Conservation (phyloP, 2,329 filamentous ascomycete genomes). For the Diaporthe eres region DNA sequence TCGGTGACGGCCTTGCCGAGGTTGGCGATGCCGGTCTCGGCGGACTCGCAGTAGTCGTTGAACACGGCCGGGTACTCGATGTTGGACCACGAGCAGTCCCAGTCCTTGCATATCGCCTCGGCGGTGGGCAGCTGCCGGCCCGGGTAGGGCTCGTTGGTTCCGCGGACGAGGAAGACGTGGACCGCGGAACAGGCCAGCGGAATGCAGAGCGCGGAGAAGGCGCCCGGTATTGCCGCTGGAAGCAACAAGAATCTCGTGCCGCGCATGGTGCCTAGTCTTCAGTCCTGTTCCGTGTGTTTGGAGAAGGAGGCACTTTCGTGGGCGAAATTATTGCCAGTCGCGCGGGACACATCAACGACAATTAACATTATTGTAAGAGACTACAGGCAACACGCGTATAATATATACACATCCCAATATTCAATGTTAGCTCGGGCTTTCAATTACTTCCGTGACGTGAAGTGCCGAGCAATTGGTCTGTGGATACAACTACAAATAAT, state of each 20-base stretch:
- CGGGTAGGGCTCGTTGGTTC: constrained; percentile 35
- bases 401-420: not conserved
- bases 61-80: constrained; percentile 33
- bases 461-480: constrained; percentile 7
- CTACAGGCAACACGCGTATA: not conserved
- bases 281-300: not conserved
- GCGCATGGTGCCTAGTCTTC: not conserved
- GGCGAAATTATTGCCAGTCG: not conserved
- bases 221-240: constrained; percentile 7
- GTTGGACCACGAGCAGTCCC: constrained; percentile 27
- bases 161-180: constrained; percentile 39
- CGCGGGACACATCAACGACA: not conserved
- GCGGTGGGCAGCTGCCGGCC: constrained; percentile 35
- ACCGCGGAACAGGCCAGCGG: constrained; percentile 17
- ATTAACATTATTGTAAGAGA: not conserved
- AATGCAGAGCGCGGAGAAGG: constrained; percentile 14
- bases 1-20: constrained; percentile 32
- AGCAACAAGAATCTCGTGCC: not conserved
- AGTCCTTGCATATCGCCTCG: constrained; percentile 32
- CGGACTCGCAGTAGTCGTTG: constrained; percentile 35
- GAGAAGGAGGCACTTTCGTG: not conserved
- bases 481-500: constrained; percentile 21
- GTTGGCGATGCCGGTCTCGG: constrained; percentile 18
- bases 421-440: not conserved
- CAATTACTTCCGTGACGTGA: constrained; percentile 9